Evolutionary conservation across 2,329 filamentous ascomycete species (phyloP), one percentile per base, ranked within the genome.

Genomic region (Stagonosporopsis rhizophila): DNA sequence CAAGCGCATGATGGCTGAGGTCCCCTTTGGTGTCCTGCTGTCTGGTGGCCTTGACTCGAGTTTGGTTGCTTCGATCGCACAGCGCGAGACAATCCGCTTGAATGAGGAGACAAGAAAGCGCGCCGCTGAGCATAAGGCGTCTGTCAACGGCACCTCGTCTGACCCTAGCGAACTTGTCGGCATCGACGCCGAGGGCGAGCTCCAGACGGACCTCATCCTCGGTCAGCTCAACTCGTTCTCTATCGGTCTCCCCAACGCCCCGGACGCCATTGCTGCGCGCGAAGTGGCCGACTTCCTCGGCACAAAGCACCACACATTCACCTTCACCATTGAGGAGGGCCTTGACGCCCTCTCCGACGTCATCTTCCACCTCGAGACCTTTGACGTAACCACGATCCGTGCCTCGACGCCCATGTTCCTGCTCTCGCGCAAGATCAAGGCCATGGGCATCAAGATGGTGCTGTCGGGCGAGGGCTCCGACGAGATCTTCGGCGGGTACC

Each of bases 401-500:
- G 95, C 95, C 52, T 98, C 94, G 11, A 99, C 95, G 11, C 95
- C 95, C 65, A 99, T 99, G 95, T 99, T 97, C 81, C 83, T 99
- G 62, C 85, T 99, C 44, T 95, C 92, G 60, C 89, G 96, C 76
- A 99, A 99, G 84, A 99, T 99, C 84, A 99, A 99, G 85, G 95
- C 93, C 32, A 94, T 97, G 88, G 95, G 95, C 62, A 91, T 99
- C 74, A 99, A 99, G 87, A 99, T 99, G 95, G 95, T 99, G 54
- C 85, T 99, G 60, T 96, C 90, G 71, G 95, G 95, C 60, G 95
- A 99, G 80, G 95, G 95, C 45, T 95, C 90, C 72, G 95, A 99
- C 77, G 95, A 99, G 81, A 97, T 97, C 76, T 98, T 98, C 68
- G 95, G 95, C 61, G 95, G 95, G 49, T 99, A 99, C 79, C 87